Percentiles rank a stretch among this genome's conserved stretches.
Conservation (phyloP, 2,329 filamentous ascomycete genomes). For the Aurifilum marmelostoma region DNA sequence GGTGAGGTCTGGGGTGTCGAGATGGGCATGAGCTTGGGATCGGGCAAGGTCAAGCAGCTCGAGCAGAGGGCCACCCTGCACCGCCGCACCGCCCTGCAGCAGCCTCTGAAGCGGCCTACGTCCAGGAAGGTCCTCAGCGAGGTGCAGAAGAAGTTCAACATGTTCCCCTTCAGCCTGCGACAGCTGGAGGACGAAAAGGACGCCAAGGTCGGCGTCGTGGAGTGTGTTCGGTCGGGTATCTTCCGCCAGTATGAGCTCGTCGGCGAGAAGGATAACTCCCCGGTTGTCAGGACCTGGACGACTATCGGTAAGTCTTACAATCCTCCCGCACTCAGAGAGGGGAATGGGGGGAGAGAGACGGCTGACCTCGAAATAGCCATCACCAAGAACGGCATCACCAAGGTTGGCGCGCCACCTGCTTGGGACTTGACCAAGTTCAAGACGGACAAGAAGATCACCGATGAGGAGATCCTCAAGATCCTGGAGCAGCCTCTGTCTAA, state of each 20-base stretch:
- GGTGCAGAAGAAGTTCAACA: constrained; percentile 95
- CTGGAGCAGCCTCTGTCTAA: constrained; percentile 85
- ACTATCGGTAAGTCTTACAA: constrained; percentile 75
- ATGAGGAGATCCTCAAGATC: constrained; percentile 94
- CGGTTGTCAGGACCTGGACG: constrained; percentile 85
- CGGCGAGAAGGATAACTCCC: constrained; percentile 85
- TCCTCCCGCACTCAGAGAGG: constrained; percentile 29
- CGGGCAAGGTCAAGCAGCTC: constrained; percentile 92
- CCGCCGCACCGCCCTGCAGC: constrained; percentile 88
- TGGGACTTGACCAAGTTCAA: constrained; percentile 82
- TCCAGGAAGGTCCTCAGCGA: constrained; percentile 92
- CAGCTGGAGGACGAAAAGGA: constrained; percentile 96
- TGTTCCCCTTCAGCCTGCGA: constrained; percentile 95
- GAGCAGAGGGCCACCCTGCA: constrained; percentile 89
- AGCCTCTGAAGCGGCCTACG: constrained; percentile 90
- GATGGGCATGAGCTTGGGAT: constrained; percentile 86
- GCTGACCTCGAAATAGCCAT: constrained; percentile 65
- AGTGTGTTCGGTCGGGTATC: constrained; percentile 91
- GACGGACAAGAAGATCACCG: constrained; percentile 96
- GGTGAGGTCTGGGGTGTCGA: constrained; percentile 98
- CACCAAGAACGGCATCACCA: constrained; percentile 95
- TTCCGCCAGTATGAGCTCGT: constrained; percentile 96
- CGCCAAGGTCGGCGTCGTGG: constrained; percentile 92
- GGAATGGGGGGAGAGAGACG: not conserved
- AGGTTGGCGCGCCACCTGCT: constrained; percentile 75